These are phyloP conservation scores for Gigaspora rosea DNA, from an alignment of 192 early-diverging fungal genomes.

Conservation along the genomic window DNA sequence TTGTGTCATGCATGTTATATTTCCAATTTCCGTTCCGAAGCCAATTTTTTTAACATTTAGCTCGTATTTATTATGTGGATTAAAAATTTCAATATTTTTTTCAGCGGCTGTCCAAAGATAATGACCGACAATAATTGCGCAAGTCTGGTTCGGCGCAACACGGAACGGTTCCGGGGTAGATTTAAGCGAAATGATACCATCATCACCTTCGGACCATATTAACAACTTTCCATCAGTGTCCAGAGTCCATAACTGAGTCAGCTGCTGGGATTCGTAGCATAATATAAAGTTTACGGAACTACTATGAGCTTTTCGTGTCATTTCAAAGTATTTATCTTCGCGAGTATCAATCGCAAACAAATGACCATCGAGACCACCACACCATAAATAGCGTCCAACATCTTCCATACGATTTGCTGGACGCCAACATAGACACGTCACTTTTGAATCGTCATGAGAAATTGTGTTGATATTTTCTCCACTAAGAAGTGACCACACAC, in stretches of 20 bases:
- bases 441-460: constrained; percentile 52
- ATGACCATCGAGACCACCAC: constrained; percentile 61
- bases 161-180: constrained; percentile 44
- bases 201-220: constrained; percentile 50
- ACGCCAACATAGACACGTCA: constrained; percentile 55
- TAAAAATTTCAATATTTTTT: constrained; percentile 58
- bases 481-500: constrained; percentile 45
- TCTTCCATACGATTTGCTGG: constrained; percentile 54
- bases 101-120: constrained; percentile 66
- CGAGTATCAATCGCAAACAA: constrained; percentile 56
- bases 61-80: constrained; percentile 41
- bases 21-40: constrained; percentile 53
- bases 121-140: constrained; percentile 52
- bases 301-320: constrained; percentile 48
- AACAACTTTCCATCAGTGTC: constrained; percentile 66
- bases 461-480: constrained; percentile 52
- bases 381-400: constrained; percentile 68
- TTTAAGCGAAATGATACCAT: constrained; percentile 40
- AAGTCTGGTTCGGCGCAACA: constrained; percentile 47
- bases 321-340: constrained; percentile 43
- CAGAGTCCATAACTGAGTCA: constrained; percentile 72
- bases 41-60: constrained; percentile 37
- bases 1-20: constrained; percentile 58
- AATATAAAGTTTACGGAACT: constrained; percentile 58
- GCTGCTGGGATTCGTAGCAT: constrained; percentile 53